phyloP scores from a whole-genome alignment of 2,329 filamentous ascomycete species.

The Pseudocercospora eumusae region DNA sequence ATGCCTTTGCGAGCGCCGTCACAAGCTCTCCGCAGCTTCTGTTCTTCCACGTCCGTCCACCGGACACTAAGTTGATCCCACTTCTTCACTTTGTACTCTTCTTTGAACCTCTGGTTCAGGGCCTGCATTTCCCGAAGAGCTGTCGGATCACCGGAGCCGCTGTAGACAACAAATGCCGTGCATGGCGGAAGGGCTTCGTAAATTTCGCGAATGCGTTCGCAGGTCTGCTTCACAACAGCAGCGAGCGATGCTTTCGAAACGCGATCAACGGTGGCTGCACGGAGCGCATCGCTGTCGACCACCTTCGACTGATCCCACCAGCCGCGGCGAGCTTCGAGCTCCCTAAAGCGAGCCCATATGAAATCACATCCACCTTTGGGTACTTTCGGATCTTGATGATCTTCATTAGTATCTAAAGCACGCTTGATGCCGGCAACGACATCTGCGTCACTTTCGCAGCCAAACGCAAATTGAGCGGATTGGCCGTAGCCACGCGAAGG shows the following conservation, averaged over 20 bases:
- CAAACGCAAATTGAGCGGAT: constrained; percentile 58
- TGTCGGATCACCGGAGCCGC: constrained; percentile 63
- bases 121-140: constrained; percentile 58
- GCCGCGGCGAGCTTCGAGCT: constrained; percentile 60
- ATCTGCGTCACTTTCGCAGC: constrained; percentile 58
- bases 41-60: constrained; percentile 66
- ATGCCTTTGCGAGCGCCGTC: constrained; percentile 59
- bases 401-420: constrained; percentile 50
- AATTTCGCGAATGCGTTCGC: constrained; percentile 54
- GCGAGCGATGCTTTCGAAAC: constrained; percentile 41
- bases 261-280: constrained; percentile 25
- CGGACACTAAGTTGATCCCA: constrained; percentile 64
- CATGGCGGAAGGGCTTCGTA: constrained; percentile 59
- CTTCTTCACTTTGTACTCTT: constrained; percentile 61
- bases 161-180: constrained; percentile 64
- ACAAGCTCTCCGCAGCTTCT: constrained; percentile 59
- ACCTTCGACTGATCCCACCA: constrained; percentile 60
- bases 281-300: constrained; percentile 42
- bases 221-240: constrained; percentile 52
- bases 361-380: constrained; percentile 60
- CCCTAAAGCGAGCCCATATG: constrained; percentile 63
- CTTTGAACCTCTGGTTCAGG: constrained; percentile 57
- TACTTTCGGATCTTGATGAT: constrained; percentile 45
- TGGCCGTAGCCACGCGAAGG: constrained; percentile 63
- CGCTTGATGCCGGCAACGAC: constrained; percentile 59